phyloP scores from a whole-genome alignment of 192 early-diverging fungal genomes.

The Backusella macrospora region DNA sequence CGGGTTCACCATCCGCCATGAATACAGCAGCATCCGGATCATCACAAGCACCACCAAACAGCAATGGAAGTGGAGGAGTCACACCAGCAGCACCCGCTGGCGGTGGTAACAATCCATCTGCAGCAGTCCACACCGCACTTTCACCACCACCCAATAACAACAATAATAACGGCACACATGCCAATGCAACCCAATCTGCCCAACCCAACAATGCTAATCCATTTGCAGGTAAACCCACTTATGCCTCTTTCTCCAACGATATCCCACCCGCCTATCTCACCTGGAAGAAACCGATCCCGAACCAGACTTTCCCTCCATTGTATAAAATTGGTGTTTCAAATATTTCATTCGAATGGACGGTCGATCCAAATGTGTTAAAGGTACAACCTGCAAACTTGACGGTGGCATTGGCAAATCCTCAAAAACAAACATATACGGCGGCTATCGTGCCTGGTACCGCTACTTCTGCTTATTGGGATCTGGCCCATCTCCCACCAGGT shows the following conservation, averaged over 20 bases:
- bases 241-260: conserved; percentile 28
- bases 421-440: conserved; percentile 37
- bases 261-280: conserved; percentile 40
- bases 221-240: conserved; percentile 35
- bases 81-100: background rate
- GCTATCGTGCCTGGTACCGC: conserved; percentile 31
- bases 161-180: conserved; percentile 19
- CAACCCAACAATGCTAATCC: conserved; percentile 27
- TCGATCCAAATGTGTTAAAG: conserved; percentile 30
- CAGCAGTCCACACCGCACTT: background rate
- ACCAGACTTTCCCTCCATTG: conserved; percentile 35
- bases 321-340: conserved; percentile 41
- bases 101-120: background rate
- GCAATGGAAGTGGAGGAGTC: background rate
- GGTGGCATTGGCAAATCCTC: conserved; percentile 35
- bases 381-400: conserved; percentile 36
- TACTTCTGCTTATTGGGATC: conserved; percentile 37
- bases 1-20: background rate
- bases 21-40: background rate
- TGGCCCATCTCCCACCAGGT: conserved; percentile 18
- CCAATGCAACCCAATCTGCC: conserved; percentile 27
- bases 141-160: background rate
- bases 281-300: conserved; percentile 42
- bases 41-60: background rate
- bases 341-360: conserved; percentile 38